A percentile compares a stretch with the other conserved stretches of the same genome.
Evolutionary conservation across 768 basidiomycete species (phyloP).

Genomic region (Trametes cinnabarina): DNA sequence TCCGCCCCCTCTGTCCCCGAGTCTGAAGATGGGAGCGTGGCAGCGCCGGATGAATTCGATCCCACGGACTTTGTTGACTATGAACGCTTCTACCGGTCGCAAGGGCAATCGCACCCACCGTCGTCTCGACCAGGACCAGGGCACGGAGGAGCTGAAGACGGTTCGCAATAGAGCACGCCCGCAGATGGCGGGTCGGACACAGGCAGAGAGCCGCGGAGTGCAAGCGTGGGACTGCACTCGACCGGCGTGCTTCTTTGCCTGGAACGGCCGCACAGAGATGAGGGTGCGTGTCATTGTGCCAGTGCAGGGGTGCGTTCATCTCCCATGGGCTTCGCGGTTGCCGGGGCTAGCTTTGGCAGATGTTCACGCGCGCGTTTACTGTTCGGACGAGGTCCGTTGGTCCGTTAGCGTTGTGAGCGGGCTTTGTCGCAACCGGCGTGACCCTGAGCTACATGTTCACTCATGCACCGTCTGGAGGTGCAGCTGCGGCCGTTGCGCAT

Average conservation of each 20-base stretch:
- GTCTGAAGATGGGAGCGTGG: slow-evolving; percentile 9
- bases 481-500: too few relatives aligned
- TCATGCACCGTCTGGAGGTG: too few relatives aligned
- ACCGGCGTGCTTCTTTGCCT: slow-evolving; percentile 3
- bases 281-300: neutral
- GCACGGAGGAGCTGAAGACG: neutral
- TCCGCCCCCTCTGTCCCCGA: slow-evolving; percentile 19
- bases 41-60: neutral
- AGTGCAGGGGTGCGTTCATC: neutral
- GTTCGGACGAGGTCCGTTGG: slow-evolving; percentile 4
- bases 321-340: slow-evolving; percentile 21
- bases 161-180: slow-evolving; percentile 5
- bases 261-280: slow-evolving; percentile 1
- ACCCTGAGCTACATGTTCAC: too few relatives aligned
- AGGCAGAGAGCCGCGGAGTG: slow-evolving; percentile 1
- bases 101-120: too few relatives aligned
- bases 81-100: too few relatives aligned
- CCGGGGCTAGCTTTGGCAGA: slow-evolving; percentile 16
- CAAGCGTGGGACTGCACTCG: slow-evolving; percentile 7
- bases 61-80: slow-evolving; percentile 5
- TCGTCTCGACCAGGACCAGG: slow-evolving; percentile 7
- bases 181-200: neutral
- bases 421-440: too few relatives aligned
- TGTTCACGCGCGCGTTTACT: slow-evolving; percentile 3
- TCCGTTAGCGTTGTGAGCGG: slow-evolving; percentile 8